phyloP scores from a whole-genome alignment of 352 stramenopile genomes.

The Pythium brachiatum region DNA sequence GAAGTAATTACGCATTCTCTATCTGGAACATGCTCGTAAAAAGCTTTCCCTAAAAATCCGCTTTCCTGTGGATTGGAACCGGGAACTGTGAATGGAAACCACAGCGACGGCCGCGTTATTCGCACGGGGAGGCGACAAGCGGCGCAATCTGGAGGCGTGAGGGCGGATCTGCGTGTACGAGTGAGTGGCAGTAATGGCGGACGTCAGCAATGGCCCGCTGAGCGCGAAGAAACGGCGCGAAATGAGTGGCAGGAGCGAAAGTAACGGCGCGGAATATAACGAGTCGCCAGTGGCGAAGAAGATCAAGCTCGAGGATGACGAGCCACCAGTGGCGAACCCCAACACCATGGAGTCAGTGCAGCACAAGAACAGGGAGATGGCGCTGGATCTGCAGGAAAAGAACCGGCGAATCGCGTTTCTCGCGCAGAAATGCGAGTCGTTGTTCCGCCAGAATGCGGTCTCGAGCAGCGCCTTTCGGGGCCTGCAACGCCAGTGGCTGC shows the following conservation, averaged over 20 bases:
- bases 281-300: slow-evolving; percentile 45
- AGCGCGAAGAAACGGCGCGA: slow-evolving; percentile 45
- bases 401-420: slow-evolving; percentile 76
- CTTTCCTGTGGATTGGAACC: slow-evolving; percentile 3
- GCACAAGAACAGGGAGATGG: slow-evolving; percentile 72
- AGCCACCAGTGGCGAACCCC: slow-evolving; percentile 65
- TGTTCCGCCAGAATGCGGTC: slow-evolving; percentile 56
- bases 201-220: slow-evolving; percentile 22
- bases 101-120: not conserved
- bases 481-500: slow-evolving; percentile 59
- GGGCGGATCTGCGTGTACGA: not conserved
- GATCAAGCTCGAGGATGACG: slow-evolving; percentile 62
- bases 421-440: slow-evolving; percentile 58
- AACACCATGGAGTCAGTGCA: slow-evolving; percentile 73
- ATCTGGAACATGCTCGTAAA: not conserved
- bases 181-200: slow-evolving; percentile 17
- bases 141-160: not conserved
- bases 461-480: slow-evolving; percentile 51
- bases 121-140: not conserved
- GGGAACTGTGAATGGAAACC: slow-evolving; percentile 5
- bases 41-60: slow-evolving; percentile 1
- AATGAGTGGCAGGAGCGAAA: not conserved
- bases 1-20: slow-evolving; percentile 18
- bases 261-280: slow-evolving; percentile 16
- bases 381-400: slow-evolving; percentile 77